Evolutionary conservation across 2,329 filamentous ascomycete species (phyloP).

Genomic region (Penicillium sp.): DNA sequence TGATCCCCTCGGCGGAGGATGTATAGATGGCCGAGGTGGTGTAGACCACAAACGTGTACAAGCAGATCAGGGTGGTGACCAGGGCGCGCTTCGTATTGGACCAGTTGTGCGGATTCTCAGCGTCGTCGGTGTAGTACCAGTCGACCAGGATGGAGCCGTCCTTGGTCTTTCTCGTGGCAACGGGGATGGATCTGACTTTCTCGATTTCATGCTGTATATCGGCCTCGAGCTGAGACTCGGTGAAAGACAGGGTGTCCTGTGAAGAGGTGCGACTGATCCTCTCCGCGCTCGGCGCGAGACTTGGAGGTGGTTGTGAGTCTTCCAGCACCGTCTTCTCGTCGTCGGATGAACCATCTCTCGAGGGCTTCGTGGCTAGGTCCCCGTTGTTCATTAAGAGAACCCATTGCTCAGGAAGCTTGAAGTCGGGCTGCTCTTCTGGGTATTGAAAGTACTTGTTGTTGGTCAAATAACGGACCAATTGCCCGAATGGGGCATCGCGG

Average conservation of each 20-base stretch:
- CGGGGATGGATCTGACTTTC: slow-evolving; percentile 30
- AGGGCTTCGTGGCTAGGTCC: neutral
- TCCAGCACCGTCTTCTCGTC: slow-evolving; percentile 2
- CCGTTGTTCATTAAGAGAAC: slow-evolving; percentile 16
- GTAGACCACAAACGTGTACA: slow-evolving; percentile 42
- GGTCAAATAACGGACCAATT: slow-evolving; percentile 46
- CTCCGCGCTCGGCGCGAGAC: slow-evolving; percentile 1
- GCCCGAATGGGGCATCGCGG: slow-evolving; percentile 49
- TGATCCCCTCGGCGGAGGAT: slow-evolving; percentile 26
- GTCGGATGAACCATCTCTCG: too few relatives aligned
- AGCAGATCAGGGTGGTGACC: slow-evolving; percentile 23
- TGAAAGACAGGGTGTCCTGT: slow-evolving; percentile 10
- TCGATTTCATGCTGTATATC: slow-evolving; percentile 28
- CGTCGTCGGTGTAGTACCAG: slow-evolving; percentile 33
- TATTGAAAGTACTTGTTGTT: slow-evolving; percentile 46
- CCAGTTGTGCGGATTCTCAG: slow-evolving; percentile 36
- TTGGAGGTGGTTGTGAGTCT: neutral
- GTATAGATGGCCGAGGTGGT: slow-evolving; percentile 35
- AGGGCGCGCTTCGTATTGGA: slow-evolving; percentile 29
- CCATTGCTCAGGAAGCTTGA: slow-evolving; percentile 28
- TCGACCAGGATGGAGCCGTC: slow-evolving; percentile 39
- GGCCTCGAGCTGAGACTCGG: slow-evolving; percentile 24
- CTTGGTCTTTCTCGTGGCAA: slow-evolving; percentile 32
- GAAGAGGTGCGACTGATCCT: slow-evolving; percentile 4
- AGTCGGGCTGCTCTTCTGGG: slow-evolving; percentile 42